Base-by-base conservation (phyloP, 345 rosid species). In the Arabidopsis suecica region DNA sequence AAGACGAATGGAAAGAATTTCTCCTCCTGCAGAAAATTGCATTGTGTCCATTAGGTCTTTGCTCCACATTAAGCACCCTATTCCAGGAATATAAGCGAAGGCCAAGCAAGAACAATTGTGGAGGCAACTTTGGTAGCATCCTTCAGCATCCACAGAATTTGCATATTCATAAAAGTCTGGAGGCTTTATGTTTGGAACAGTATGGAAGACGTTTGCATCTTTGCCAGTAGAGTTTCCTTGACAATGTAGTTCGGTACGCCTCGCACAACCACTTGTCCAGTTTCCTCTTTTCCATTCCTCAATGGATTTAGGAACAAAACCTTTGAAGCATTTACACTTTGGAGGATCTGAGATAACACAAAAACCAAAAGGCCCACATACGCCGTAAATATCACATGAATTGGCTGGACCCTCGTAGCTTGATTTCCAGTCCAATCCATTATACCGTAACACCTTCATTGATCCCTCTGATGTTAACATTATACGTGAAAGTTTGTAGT, bases 51-150 rank as follows among this genome's bases (percentile, higher is more conserved):
- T 16, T 33, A 79, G n/a, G 7, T 73, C 44, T 0, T 34, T 23
- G 0, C 4, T 72, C 82, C 75, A 73, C 5, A 61, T 0, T 28
- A 73, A 49, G 34, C 78, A 79, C 1, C 82, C 78, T 11, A 62
- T 77, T 23, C 64, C 80, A 10, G 0, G 6, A 1, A 70, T 57
- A 42, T 6, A 69, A n/a, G 72, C 23, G 57, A 54, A 77, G 63
- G 78, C 82, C 25, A 25, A 32, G 59, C 82, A 79, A 18, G 82
- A 73, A 68, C 78, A 79, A 3, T 79, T 73, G 4, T 18, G 33
- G 16, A 73, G 64, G 54, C 78, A 79, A 23, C 1, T 41, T 32
- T 28, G 44, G 10, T 30, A 0, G 20, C 82, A 73, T 0, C 61
- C 75, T 34, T 42, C 36, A 12, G 34, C 18, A 32, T 18, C 8